These are phyloP conservation scores for Phytopythium ostracodes DNA, from an alignment of 352 stramenopile genomes.

Conservation along the genomic window DNA sequence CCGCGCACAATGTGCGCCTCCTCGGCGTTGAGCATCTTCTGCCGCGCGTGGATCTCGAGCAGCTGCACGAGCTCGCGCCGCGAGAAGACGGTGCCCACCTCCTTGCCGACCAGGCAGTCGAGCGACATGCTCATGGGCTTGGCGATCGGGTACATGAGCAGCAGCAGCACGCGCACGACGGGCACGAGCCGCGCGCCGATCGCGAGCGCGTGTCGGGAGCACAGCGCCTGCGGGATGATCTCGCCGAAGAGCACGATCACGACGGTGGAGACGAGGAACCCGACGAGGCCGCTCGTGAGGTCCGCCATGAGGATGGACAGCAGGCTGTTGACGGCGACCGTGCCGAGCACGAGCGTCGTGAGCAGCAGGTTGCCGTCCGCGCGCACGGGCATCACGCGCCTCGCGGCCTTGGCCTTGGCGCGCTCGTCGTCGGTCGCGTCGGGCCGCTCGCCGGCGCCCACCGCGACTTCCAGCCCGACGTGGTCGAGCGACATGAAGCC, in stretches of 20 bases:
- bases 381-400: slow-evolving; percentile 85
- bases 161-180: slow-evolving; percentile 92
- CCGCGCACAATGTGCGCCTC: slow-evolving; percentile 96
- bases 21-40: slow-evolving; percentile 88
- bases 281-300: slow-evolving; percentile 79
- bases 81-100: slow-evolving; percentile 95
- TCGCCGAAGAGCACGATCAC: slow-evolving; percentile 96
- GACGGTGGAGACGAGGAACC: slow-evolving; percentile 94
- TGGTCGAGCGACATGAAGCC: slow-evolving; percentile 97
- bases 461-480: slow-evolving; percentile 95
- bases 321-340: slow-evolving; percentile 95
- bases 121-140: slow-evolving; percentile 90
- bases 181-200: slow-evolving; percentile 73
- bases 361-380: slow-evolving; percentile 95
- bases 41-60: slow-evolving; percentile 95
- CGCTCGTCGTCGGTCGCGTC: slow-evolving; percentile 55
- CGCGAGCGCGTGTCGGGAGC: slow-evolving; percentile 89
- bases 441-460: slow-evolving; percentile 82
- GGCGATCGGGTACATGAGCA: slow-evolving; percentile 88
- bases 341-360: slow-evolving; percentile 96
- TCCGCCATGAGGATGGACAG: slow-evolving; percentile 97
- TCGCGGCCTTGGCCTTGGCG: slow-evolving; percentile 46
- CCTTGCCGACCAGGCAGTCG: slow-evolving; percentile 90
- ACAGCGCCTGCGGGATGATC: slow-evolving; percentile 91
- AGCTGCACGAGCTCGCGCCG: slow-evolving; percentile 93